Base-by-base conservation (phyloP, 208 protist species). In the Trypanosoma scelopori region DNA sequence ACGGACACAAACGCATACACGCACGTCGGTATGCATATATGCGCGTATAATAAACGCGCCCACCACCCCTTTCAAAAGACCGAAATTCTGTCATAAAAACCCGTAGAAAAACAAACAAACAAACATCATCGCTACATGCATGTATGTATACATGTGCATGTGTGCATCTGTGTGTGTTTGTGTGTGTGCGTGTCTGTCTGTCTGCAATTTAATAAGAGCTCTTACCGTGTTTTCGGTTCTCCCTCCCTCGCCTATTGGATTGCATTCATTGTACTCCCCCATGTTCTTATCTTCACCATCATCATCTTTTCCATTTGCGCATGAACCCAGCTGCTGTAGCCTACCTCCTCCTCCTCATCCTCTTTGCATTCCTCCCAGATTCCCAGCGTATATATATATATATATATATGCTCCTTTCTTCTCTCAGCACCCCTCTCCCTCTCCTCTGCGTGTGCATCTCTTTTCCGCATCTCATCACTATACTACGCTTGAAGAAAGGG, bases 401-500 rank as follows among this genome's bases (percentile, higher is more conserved):
- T n/a, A n/a, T n/a, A n/a, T n/a, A n/a, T n/a, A n/a, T n/a, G n/a
- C n/a, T n/a, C n/a, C n/a, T n/a, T n/a, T n/a, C 23, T 32, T 13
- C 16, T 55, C 16, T 55, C 15, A 7, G 13, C 28, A 55, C 15
- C 46, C 9, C 9, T 37, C 32, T 9, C 9, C 32, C 15, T 11
- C 9, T 37, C 9, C 32, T 9, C 9, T 9, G 32, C 32, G 9
- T 9, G 9, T 37, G 32, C 9, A 37, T 37, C 9, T 28, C 4
- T 55, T 16, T 55, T 4, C 49, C 49, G 13, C 49, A 35, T 20
- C 7, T 28, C 23, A 27, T 45, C 52, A 48, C n/a, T 32, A n/a
- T 47, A 23, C 69, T 69, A 79, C 1, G 81, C 66, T 39, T 71
- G 68, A 18, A 97, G 72, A 69, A 94, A 97, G 30, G 79, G 82